Percentiles rank a stretch among this genome's conserved stretches.
Evolutionary conservation across 768 basidiomycete genomes (phyloP).

Genomic region (Boletus huronensis): DNA sequence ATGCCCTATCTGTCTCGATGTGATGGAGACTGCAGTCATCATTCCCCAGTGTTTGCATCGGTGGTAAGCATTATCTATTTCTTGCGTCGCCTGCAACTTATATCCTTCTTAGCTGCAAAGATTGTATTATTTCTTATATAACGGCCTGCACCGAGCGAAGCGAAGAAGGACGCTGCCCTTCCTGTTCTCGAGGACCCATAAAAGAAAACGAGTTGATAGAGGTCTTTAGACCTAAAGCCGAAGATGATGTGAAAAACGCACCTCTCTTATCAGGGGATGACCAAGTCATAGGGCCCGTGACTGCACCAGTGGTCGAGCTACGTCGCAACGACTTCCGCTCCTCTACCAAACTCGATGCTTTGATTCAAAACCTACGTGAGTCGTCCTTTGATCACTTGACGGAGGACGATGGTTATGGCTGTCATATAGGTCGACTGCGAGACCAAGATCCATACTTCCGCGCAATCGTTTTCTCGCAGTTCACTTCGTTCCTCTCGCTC

Average conservation of each 20-base stretch:
- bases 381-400: conserved; percentile 7
- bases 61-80: conserved; percentile 45
- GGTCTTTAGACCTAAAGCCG: conserved; percentile 41
- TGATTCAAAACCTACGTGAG: conserved; percentile 68
- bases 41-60: conserved; percentile 76
- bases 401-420: background rate
- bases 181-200: conserved; percentile 68
- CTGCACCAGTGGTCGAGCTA: conserved; percentile 48
- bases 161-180: conserved; percentile 75
- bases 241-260: background rate
- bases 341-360: conserved; percentile 87
- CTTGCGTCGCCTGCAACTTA: background rate
- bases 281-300: conserved; percentile 19
- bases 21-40: conserved; percentile 66
- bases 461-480: conserved; percentile 88
- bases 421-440: conserved; percentile 49
- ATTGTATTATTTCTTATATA: conserved; percentile 79
- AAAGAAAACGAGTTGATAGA: conserved; percentile 63
- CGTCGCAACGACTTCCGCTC: conserved; percentile 82
- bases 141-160: conserved; percentile 64
- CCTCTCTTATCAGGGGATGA: conserved; percentile 8
- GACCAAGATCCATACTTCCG: conserved; percentile 75
- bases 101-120: conserved; percentile 65
- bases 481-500: conserved; percentile 83
- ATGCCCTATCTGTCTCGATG: conserved; percentile 81